A percentile compares a stretch with the other conserved stretches of the same genome.
These are phyloP conservation scores for Boletus barrowsii DNA, from an alignment of 768 basidiomycete genomes.

Conservation along the genomic window DNA sequence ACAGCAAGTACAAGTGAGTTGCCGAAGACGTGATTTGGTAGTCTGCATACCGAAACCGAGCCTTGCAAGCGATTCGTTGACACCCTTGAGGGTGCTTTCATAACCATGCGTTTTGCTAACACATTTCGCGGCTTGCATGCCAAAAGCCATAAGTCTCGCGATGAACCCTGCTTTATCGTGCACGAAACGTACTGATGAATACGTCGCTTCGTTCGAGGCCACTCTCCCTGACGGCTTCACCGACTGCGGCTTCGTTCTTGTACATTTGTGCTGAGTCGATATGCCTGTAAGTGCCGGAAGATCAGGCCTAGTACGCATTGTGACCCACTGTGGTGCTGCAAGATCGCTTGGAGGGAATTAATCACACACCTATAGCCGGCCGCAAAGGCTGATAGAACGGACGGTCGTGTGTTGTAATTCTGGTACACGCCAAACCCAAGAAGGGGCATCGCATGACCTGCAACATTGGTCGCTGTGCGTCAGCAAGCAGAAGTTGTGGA, in stretches of 20 bases:
- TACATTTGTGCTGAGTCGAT: slow-evolving; percentile 74
- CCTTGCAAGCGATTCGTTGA: slow-evolving; percentile 58
- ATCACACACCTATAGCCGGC: slow-evolving; percentile 57
- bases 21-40: slow-evolving; percentile 4
- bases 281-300: slow-evolving; percentile 43
- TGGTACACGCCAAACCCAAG: slow-evolving; percentile 73
- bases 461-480: background rate
- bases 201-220: slow-evolving; percentile 55
- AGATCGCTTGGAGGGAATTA: background rate
- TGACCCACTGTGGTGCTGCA: background rate
- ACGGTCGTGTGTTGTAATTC: slow-evolving; percentile 54
- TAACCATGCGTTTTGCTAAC: slow-evolving; percentile 58
- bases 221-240: slow-evolving; percentile 54
- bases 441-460: slow-evolving; percentile 58
- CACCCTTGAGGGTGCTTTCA: slow-evolving; percentile 52
- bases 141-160: slow-evolving; percentile 2
- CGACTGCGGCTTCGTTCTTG: slow-evolving; percentile 61
- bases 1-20: slow-evolving; percentile 1
- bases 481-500: background rate
- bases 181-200: slow-evolving; percentile 58
- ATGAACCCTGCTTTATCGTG: background rate
- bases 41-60: slow-evolving; percentile 54
- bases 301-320: background rate
- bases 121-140: slow-evolving; percentile 61
- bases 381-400: slow-evolving; percentile 59